Evolutionary conservation across 1,284 basidiomycete species (phyloP).

Genomic region (Tetrapyrgos nigripes): DNA sequence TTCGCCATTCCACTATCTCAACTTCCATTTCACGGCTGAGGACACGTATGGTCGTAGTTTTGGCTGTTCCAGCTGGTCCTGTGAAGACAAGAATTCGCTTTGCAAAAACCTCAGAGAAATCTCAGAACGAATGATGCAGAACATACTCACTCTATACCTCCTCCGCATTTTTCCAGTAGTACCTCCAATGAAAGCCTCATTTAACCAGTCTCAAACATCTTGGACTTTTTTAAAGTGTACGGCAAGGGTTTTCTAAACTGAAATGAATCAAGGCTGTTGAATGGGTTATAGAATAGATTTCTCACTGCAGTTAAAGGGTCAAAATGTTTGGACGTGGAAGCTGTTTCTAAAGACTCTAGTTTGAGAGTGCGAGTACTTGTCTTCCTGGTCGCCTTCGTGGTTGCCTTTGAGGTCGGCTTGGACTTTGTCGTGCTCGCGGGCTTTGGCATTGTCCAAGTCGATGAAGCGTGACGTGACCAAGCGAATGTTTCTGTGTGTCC

Average conservation of each 20-base stretch:
- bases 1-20: slow-evolving; percentile 90
- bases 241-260: slow-evolving; percentile 75
- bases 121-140: not conserved
- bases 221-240: slow-evolving; percentile 90
- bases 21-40: slow-evolving; percentile 79
- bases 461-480: not conserved
- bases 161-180: slow-evolving; percentile 64
- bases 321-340: slow-evolving; percentile 37
- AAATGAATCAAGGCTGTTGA: slow-evolving; percentile 11
- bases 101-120: not conserved
- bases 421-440: not conserved
- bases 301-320: slow-evolving; percentile 57
- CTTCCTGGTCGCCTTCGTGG: not conserved
- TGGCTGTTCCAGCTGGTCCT: slow-evolving; percentile 91
- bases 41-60: slow-evolving; percentile 85
- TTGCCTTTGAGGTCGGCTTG: not conserved
- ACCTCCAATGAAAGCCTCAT: slow-evolving; percentile 81
- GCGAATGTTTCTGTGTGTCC: too few species aligned
- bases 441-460: not conserved
- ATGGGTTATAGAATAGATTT: slow-evolving; percentile 9
- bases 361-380: not conserved
- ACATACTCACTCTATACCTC: slow-evolving; percentile 80
- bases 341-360: not conserved
- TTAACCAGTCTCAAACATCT: slow-evolving; percentile 86
- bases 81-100: slow-evolving; percentile 87